phyloP scores from a whole-genome alignment of 2,329 filamentous ascomycete species.

The Trichoderma cornu-damae region DNA sequence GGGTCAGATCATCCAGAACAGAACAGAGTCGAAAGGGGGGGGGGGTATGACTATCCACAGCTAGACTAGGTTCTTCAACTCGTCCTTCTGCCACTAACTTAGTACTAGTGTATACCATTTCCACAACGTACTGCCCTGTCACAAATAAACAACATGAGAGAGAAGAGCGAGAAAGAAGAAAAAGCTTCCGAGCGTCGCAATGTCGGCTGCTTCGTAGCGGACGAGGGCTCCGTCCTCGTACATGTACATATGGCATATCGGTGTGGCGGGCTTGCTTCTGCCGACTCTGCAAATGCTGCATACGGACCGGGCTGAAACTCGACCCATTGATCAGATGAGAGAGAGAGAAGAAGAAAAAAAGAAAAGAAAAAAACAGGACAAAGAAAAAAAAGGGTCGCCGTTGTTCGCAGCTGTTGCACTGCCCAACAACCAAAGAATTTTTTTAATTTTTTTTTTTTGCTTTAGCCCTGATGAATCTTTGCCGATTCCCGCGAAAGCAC shows the following conservation, averaged over 20 bases:
- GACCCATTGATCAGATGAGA: conserved; percentile 6
- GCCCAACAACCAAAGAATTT: too few relatives aligned
- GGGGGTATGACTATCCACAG: neutral
- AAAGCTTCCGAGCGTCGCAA: neutral
- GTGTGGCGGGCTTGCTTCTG: neutral
- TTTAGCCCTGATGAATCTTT: neutral
- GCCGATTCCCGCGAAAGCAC: neutral
- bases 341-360: neutral
- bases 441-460: too few relatives aligned
- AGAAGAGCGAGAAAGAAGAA: neutral
- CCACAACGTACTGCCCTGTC: neutral
- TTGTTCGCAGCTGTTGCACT: neutral
- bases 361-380: neutral
- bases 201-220: neutral
- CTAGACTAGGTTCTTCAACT: conserved; percentile 6
- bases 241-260: neutral
- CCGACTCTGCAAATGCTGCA: neutral
- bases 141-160: neutral
- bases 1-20: conserved; percentile 11
- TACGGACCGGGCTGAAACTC: neutral
- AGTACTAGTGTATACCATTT: neutral
- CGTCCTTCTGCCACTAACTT: neutral
- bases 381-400: neutral
- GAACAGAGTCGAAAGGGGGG: neutral
- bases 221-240: neutral